Evolutionary conservation across 1,284 basidiomycete genomes (phyloP).

Genomic region (Athelia psychrophila): DNA sequence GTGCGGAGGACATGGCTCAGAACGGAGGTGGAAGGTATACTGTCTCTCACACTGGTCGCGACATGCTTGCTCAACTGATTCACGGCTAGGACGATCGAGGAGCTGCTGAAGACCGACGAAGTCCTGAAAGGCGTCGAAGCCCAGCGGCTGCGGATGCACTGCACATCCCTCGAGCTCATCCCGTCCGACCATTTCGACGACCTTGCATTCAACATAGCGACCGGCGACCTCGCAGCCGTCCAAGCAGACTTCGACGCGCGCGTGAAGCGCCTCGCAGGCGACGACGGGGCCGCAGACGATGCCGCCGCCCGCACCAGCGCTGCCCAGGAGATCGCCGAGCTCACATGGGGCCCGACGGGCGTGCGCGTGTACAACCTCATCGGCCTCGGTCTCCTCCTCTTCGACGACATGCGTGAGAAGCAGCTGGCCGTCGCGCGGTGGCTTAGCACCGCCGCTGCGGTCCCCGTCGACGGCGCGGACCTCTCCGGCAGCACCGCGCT

Average conservation of each 20-base stretch:
- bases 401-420: conserved; percentile 14
- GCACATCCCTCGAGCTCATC: conserved; percentile 29
- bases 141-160: conserved; percentile 34
- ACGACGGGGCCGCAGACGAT: conserved; percentile 1
- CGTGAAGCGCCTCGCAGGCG: conserved; percentile 12
- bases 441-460: conserved; percentile 28
- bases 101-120: conserved; percentile 27
- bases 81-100: conserved; percentile 15
- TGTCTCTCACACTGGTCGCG: no score
- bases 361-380: conserved; percentile 37
- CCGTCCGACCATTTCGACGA: conserved; percentile 33
- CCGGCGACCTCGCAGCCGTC: conserved; percentile 25
- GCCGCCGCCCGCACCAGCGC: conserved; percentile 16
- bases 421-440: conserved; percentile 32
- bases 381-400: conserved; percentile 24
- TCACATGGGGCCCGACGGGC: conserved; percentile 37
- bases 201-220: conserved; percentile 24
- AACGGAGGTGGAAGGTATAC: no score
- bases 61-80: no score
- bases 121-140: conserved; percentile 34
- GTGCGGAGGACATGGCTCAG: no score
- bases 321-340: conserved; percentile 25
- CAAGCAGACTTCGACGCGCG: conserved; percentile 24
- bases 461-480: conserved; percentile 36
- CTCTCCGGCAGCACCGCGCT: conserved; percentile 38